Percentiles rank a stretch among this genome's conserved stretches.
These are phyloP conservation scores for Tolypocladium guangdongense DNA, from an alignment of 2,329 filamentous ascomycete genomes.

Conservation along the genomic window DNA sequence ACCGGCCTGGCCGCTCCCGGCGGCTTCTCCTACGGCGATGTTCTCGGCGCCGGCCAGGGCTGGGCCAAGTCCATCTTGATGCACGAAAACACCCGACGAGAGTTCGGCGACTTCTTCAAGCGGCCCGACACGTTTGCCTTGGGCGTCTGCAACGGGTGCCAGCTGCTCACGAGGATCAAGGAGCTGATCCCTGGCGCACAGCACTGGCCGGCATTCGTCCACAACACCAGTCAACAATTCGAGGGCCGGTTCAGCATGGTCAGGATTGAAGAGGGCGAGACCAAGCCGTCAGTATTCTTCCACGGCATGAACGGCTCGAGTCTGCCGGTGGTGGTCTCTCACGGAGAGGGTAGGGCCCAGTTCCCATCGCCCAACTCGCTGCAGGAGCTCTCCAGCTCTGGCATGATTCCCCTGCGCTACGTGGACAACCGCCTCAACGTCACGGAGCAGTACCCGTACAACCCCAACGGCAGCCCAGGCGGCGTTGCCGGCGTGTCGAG, in stretches of 20 bases:
- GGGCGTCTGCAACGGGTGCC: slow-evolving; percentile 95
- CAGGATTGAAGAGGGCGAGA: slow-evolving; percentile 53
- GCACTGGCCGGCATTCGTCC: slow-evolving; percentile 76
- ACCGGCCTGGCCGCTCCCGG: slow-evolving; percentile 88
- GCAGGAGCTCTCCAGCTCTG: slow-evolving; percentile 47
- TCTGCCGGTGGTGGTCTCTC: slow-evolving; percentile 78
- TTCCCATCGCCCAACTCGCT: slow-evolving; percentile 47
- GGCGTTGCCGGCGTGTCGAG: slow-evolving; percentile 75
- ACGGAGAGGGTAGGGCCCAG: slow-evolving; percentile 78
- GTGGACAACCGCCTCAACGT: slow-evolving; percentile 67
- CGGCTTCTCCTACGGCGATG: slow-evolving; percentile 88
- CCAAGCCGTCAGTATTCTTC: slow-evolving; percentile 66
- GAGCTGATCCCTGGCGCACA: slow-evolving; percentile 76
- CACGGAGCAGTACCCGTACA: slow-evolving; percentile 78
- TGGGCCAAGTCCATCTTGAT: slow-evolving; percentile 92
- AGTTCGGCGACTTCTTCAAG: slow-evolving; percentile 79
- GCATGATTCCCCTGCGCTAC: slow-evolving; percentile 70
- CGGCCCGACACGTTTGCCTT: slow-evolving; percentile 83
- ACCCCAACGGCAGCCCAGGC: slow-evolving; percentile 72
- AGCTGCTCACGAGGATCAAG: slow-evolving; percentile 74
- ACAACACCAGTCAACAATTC: slow-evolving; percentile 80
- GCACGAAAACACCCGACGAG: slow-evolving; percentile 62
- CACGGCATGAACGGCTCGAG: slow-evolving; percentile 75
- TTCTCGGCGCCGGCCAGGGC: slow-evolving; percentile 81
- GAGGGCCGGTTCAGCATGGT: slow-evolving; percentile 81